These are phyloP conservation scores for Ustilago xerochloae DNA, from an alignment of 1,284 basidiomycete species.

Conservation along the genomic window DNA sequence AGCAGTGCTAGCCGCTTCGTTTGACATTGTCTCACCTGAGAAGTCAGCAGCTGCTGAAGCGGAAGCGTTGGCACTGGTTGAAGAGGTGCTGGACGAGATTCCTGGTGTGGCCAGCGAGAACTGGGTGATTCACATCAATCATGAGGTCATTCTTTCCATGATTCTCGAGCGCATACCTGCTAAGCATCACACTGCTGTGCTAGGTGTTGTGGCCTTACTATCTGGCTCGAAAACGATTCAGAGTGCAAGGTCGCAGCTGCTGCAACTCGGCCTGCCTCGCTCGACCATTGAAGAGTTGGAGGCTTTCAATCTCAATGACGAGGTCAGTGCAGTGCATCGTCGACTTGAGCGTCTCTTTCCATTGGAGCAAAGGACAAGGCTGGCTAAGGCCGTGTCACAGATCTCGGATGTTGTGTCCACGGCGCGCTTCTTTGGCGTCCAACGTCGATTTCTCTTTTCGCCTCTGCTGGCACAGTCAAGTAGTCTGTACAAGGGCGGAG, in stretches of 20 bases:
- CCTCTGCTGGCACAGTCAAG: conserved; percentile 76
- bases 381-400: conserved; percentile 71
- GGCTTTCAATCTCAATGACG: conserved; percentile 53
- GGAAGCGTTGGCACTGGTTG: conserved; percentile 61
- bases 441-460: conserved; percentile 75
- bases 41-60: conserved; percentile 66
- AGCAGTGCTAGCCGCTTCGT: conserved; percentile 65
- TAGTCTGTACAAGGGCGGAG: conserved; percentile 77
- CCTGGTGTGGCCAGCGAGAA: conserved; percentile 60
- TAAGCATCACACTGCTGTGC: conserved; percentile 55
- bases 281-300: conserved; percentile 66
- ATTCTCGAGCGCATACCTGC: conserved; percentile 61
- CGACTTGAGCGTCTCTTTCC: conserved; percentile 55
- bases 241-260: conserved; percentile 52
- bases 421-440: conserved; percentile 75
- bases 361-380: conserved; percentile 45
- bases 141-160: conserved; percentile 55
- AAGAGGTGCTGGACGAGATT: conserved; percentile 63
- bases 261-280: conserved; percentile 52
- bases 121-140: conserved; percentile 66
- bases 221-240: conserved; percentile 43
- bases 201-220: conserved; percentile 45
- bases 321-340: conserved; percentile 48
- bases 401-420: conserved; percentile 77
- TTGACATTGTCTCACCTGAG: conserved; percentile 68